Evolutionary conservation across 2,329 filamentous ascomycete genomes (phyloP).

Genomic region (Hypoxylon sp.): DNA sequence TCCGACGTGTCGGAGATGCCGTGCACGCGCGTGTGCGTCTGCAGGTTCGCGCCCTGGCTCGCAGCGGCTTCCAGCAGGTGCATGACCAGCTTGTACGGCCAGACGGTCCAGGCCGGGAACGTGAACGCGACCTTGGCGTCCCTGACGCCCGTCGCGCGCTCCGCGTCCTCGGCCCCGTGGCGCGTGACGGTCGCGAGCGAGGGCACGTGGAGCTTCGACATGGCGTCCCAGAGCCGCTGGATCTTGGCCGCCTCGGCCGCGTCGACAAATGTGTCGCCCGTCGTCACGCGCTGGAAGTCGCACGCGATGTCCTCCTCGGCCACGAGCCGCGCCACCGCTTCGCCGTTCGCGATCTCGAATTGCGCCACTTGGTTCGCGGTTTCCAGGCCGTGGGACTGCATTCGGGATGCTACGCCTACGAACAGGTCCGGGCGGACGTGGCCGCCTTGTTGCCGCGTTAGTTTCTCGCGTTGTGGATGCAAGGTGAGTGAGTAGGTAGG

Average conservation of each 20-base stretch:
- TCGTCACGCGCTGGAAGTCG: conserved; percentile 42
- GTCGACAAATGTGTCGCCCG: conserved; percentile 44
- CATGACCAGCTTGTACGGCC: conserved; percentile 45
- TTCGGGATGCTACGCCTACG: conserved; percentile 33
- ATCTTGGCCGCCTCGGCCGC: conserved; percentile 41
- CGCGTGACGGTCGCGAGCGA: conserved; percentile 34
- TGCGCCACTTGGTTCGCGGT: conserved; percentile 43
- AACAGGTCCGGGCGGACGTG: conserved; percentile 40
- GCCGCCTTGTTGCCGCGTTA: conserved; percentile 33
- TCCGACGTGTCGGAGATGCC: conserved; percentile 35
- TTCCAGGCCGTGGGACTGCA: conserved; percentile 36
- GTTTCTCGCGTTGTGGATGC: neutral
- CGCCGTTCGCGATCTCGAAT: conserved; percentile 44
- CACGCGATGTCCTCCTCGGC: conserved; percentile 47
- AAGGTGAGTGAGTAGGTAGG: conserved; percentile 1
- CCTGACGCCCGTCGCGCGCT: conserved; percentile 45
- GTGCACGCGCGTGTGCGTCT: conserved; percentile 41
- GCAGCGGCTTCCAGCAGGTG: conserved; percentile 37
- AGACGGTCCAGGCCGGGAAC: conserved; percentile 41
- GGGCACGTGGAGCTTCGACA: conserved; percentile 39
- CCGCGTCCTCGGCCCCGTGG: conserved; percentile 34
- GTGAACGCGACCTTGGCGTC: conserved; percentile 47
- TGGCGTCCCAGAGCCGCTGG: conserved; percentile 43
- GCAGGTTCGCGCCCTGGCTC: conserved; percentile 38
- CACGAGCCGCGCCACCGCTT: conserved; percentile 43